Conservation (phyloP, 176 grass and related monocot genomes). For the Oryza meyeriana region DNA sequence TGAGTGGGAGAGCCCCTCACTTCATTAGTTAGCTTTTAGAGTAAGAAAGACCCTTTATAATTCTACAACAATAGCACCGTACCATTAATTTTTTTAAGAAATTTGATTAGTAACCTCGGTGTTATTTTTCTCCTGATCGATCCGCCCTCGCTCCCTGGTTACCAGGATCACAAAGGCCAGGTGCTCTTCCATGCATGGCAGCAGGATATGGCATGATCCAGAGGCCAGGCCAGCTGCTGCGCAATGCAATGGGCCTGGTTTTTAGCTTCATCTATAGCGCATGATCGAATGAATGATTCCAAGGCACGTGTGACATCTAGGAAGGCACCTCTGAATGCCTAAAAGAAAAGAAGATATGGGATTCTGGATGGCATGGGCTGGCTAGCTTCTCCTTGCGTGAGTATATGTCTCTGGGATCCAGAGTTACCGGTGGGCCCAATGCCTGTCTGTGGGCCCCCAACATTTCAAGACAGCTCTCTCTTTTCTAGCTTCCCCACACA, state of each 20-base stretch:
- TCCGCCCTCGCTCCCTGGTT: too few species aligned
- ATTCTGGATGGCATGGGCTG: neutral
- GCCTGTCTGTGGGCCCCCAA: neutral
- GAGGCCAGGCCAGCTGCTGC: neutral
- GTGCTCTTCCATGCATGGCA: conserved; percentile 2
- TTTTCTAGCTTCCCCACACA: neutral
- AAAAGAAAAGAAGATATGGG: neutral
- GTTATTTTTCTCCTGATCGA: too few species aligned
- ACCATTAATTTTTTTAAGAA: too few species aligned
- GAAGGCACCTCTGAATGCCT: neutral
- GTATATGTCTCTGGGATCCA: conserved; percentile 3
- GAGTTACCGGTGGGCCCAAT: neutral
- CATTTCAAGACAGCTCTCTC: neutral
- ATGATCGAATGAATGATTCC: too few species aligned
- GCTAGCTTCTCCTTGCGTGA: conserved; percentile 20
- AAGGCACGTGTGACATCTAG: too few species aligned
- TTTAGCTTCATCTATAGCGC: too few species aligned
- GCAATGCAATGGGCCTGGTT: neutral
- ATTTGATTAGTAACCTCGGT: too few species aligned
- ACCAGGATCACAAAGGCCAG: too few species aligned
- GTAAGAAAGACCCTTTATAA: too few species aligned
- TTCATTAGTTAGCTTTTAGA: too few species aligned
- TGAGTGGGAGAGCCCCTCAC: too few species aligned
- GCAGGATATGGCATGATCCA: neutral
- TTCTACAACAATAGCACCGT: too few species aligned